Evolutionary conservation across 2,329 filamentous ascomycete genomes (phyloP), one percentile per base, ranked within the genome.

Genomic region (Fusarium pininemorale): DNA sequence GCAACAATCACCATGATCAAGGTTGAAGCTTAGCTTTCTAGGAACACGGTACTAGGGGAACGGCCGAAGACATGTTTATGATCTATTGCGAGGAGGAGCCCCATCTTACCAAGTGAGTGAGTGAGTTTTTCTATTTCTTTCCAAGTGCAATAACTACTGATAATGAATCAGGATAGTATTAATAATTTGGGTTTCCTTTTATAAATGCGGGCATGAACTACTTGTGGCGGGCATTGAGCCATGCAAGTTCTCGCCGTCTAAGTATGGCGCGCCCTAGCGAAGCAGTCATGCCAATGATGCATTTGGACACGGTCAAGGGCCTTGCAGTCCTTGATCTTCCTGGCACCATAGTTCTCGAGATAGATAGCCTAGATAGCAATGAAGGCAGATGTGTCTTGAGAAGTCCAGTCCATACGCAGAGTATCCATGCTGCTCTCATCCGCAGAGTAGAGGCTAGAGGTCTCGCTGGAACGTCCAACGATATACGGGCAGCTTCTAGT

Each of bases 381-480:
- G 80, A 92, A 91, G 32, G 87, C 87, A 18, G 79, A 88, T 75
- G 90, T 90, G 80, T 94, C 92, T 91, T 93, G 93, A 75, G 85
- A 88, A 71, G 87, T 87, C 85, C 92, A 91, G 77, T 86, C 86
- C 83, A 88, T 89, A 77, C 70, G 88, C 80, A 91, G 85, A 79
- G 84, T 85, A 74, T 80, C 87, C 59, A 89, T 89, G 63, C 81
- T 84, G 3, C 84, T 83, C 67, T 89, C 83, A 51, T 85, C 80
- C 78, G 85, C 84, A 20, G 80, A 83, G 83, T 89, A 89, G 12
- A 90, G 83, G 80, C 88, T 89, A 77, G 80, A 82, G 45, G 83
- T 80, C 66, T 84, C 79, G 69, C 82, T 84, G 69, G 80, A 84
- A 51, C 87, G 85, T 71, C 84, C 84, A 22, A 88, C 77, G 28